Conservation (phyloP, 768 basidiomycete species). For the Solioccasus polychromus region DNA sequence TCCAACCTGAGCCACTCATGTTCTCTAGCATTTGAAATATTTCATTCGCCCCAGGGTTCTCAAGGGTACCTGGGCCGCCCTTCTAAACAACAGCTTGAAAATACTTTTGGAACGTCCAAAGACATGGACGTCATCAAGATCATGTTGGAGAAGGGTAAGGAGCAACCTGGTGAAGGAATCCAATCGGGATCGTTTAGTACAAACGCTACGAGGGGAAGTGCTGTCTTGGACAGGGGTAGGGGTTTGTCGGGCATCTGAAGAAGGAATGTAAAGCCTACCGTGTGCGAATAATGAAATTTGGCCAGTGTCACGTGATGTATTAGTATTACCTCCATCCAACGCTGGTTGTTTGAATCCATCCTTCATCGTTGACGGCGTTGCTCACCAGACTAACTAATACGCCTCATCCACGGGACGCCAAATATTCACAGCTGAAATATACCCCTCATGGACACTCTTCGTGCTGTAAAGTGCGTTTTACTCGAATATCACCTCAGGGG, state of each 20-base stretch:
- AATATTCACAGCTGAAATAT: background rate
- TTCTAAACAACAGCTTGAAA: conserved; percentile 85
- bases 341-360: conserved; percentile 10
- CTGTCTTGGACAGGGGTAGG: conserved; percentile 39
- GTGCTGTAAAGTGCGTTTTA: conserved; percentile 27
- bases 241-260: conserved; percentile 35
- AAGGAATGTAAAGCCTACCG: too few relatives aligned
- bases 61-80: conserved; percentile 74
- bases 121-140: conserved; percentile 59
- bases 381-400: background rate
- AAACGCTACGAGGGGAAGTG: conserved; percentile 34
- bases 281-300: too few relatives aligned
- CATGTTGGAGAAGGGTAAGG: conserved; percentile 63
- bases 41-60: conserved; percentile 66
- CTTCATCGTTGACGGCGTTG: conserved; percentile 10
- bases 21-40: conserved; percentile 65
- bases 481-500: conserved; percentile 1
- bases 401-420: background rate
- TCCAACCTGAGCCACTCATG: background rate
- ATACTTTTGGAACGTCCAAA: conserved; percentile 59
- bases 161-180: conserved; percentile 51
- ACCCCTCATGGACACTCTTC: conserved; percentile 9
- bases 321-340: too few relatives aligned
- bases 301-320: too few relatives aligned
- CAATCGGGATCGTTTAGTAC: conserved; percentile 12